phyloP scores from a whole-genome alignment of 129 eudicot species.

The Flaveria linearis region DNA sequence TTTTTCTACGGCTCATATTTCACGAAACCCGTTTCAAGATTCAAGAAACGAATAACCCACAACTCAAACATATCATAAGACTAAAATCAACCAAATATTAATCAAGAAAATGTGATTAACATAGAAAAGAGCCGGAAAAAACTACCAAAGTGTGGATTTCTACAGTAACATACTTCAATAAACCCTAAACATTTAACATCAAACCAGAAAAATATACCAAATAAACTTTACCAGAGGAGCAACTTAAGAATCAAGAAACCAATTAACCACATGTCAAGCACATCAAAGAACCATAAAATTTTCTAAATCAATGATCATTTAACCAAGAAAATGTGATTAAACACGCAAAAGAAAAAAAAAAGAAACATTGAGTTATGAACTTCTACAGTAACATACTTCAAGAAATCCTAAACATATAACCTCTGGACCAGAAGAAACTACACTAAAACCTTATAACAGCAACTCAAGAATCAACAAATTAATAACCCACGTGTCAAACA shows the following conservation, averaged over 20 bases:
- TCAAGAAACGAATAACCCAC: constrained; percentile 16
- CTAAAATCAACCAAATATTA: not conserved
- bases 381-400: constrained; percentile 1
- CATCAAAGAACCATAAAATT: not conserved
- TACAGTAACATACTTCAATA: no score
- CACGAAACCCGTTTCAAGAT: not conserved
- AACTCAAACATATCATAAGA: constrained; percentile 14
- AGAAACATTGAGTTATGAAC: no score
- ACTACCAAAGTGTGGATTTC: not conserved
- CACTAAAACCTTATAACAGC: no score
- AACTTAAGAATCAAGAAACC: constrained; percentile 1
- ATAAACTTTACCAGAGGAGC: not conserved
- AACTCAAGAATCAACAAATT: constrained; percentile 20
- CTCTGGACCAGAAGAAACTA: no score
- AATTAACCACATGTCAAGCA: not conserved
- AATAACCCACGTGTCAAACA: constrained; percentile 29
- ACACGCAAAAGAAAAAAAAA: no score
- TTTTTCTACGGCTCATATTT: not conserved
- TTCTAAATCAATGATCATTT: not conserved
- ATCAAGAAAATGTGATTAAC: constrained; percentile 6
- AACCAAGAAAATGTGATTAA: no score
- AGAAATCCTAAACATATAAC: not conserved
- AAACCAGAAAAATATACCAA: no score
- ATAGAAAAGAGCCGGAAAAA: not conserved
- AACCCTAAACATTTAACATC: not conserved